phyloP scores from a whole-genome alignment of 2,329 filamentous ascomycete genomes.

The Fusarium palustre region DNA sequence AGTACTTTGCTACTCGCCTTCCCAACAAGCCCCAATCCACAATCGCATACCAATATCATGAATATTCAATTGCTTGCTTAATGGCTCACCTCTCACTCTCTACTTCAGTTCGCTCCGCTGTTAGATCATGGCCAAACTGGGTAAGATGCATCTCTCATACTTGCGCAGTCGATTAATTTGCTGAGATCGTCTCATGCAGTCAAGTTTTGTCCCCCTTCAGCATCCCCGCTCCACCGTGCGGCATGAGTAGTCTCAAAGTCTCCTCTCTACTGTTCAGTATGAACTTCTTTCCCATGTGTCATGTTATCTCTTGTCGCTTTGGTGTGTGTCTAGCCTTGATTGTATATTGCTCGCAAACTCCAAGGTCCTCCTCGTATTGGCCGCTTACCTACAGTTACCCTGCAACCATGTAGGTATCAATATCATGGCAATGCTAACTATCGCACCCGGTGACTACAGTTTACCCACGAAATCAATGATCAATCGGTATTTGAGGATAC shows the following conservation, averaged over 20 bases:
- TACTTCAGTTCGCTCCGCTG: not conserved
- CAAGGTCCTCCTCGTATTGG: constrained; percentile 17
- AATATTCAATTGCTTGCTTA: constrained; percentile 10
- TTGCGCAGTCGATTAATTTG: not conserved
- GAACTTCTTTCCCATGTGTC: constrained; percentile 6
- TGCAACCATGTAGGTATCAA: constrained; percentile 11
- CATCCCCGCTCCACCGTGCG: constrained; percentile 26
- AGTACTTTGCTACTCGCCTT: not conserved
- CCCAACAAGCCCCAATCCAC: not conserved
- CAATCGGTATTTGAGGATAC: constrained; percentile 24
- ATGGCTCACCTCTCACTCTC: constrained; percentile 18
- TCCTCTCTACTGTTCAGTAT: constrained; percentile 18
- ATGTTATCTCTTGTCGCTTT: constrained; percentile 28
- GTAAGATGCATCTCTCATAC: not conserved
- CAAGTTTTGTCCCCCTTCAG: constrained; percentile 10
- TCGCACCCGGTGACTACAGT: constrained; percentile 5
- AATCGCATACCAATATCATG: constrained; percentile 15
- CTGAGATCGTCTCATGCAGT: constrained; percentile 6
- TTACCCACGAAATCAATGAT: constrained; percentile 6
- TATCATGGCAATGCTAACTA: constrained; percentile 11
- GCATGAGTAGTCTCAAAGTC: constrained; percentile 26
- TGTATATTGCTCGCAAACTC: constrained; percentile 22
- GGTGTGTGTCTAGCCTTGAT: constrained; percentile 4
- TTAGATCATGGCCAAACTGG: not conserved
- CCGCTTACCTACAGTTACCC: constrained; percentile 24